Evolutionary conservation across 805 yeast species (phyloP).

Genomic region (Wickerhamomyces bovis): DNA sequence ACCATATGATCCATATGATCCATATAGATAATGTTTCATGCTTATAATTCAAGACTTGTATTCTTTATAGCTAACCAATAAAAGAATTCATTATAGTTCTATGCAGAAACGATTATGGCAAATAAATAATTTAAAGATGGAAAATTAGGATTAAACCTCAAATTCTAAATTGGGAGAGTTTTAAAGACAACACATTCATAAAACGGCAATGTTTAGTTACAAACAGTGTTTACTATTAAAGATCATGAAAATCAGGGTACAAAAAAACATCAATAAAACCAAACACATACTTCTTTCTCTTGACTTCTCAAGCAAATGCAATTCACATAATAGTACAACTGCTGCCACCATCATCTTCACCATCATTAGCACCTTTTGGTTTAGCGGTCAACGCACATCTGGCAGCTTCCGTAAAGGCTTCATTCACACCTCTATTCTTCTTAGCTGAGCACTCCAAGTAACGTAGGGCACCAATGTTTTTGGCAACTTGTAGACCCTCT

Average conservation of each 20-base stretch:
- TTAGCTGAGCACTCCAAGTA: slow-evolving; percentile 97
- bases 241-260: not conserved
- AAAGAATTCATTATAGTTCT: no score
- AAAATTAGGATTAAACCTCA: no score
- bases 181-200: no score
- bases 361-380: slow-evolving; percentile 64
- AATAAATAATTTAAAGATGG: no score
- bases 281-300: not conserved
- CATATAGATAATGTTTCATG: no score
- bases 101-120: no score
- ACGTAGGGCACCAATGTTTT: slow-evolving; percentile 86
- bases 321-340: slow-evolving; percentile 37
- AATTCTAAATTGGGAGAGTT: no score
- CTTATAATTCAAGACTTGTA: no score
- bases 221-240: not conserved
- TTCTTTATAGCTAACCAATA: no score
- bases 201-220: no score
- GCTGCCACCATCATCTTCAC: slow-evolving; percentile 27
- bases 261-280: not conserved
- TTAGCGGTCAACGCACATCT: slow-evolving; percentile 90
- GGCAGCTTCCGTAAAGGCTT: slow-evolving; percentile 98
- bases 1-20: not conserved
- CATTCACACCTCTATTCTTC: slow-evolving; percentile 96
- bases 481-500: slow-evolving; percentile 91
- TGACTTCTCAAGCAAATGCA: not conserved